Conservation (phyloP, 2,329 filamentous ascomycete genomes). For the Botrytis medusae region DNA sequence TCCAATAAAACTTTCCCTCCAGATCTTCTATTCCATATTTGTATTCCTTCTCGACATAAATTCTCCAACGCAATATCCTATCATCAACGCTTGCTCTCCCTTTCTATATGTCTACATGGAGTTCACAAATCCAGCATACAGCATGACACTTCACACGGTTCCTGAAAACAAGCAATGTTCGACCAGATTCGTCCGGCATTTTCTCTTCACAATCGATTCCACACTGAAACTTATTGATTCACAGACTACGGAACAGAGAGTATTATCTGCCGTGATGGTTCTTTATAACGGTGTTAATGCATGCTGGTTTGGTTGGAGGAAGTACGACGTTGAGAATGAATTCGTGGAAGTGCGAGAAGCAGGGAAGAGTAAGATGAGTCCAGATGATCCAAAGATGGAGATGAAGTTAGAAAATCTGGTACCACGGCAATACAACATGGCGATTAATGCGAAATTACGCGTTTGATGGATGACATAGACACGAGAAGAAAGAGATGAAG, state of each 20-base stretch:
- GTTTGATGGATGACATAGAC: neutral
- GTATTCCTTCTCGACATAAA: neutral
- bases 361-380: rapidly evolving
- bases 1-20: neutral
- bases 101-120: neutral
- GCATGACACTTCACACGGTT: neutral
- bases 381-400: neutral
- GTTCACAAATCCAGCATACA: neutral
- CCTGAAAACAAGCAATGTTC: neutral
- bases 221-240: neutral
- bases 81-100: neutral
- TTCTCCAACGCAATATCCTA: neutral
- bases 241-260: neutral
- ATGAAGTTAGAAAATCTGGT: neutral
- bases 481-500: neutral
- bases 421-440: neutral
- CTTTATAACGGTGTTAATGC: neutral
- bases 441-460: neutral
- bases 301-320: neutral
- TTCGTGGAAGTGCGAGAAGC: neutral
- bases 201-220: neutral
- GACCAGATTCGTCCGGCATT: neutral
- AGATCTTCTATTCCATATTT: neutral
- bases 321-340: neutral
- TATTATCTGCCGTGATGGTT: neutral